Evolutionary conservation across 768 basidiomycete genomes (phyloP), one percentile per base, ranked within the genome.

Genomic region (Trametes maxima): DNA sequence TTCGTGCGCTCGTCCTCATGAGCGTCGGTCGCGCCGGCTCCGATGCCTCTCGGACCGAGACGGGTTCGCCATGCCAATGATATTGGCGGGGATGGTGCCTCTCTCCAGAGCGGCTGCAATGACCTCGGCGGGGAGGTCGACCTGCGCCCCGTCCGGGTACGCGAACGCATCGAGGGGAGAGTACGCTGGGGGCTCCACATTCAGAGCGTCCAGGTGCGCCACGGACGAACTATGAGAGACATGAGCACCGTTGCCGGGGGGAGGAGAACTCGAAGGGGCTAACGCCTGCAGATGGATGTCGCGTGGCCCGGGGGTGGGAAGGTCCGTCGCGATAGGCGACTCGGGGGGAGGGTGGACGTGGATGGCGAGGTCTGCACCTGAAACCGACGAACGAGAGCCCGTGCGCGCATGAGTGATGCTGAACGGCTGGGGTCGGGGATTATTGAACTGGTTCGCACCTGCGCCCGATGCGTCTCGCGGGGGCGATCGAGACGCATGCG

Each of bases 71-170:
- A 60, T 64, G 17, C 85, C 84, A 39, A 89, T 77, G 3, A 83
- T 76, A 60, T 78, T 82, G 10, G 80, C 67, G n/a, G 90, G 89
- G 36, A 90, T 76, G 16, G 82, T 73, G 45, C 79, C 80, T 8
- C 89, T 89, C 74, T 94, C 95, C 67, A 97, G 75, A 8, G 94
- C 93, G 48, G 92, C 92, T 22, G 92, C 84, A 67, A 97, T 94
- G 59, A 96, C 84, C 67, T 97, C 95, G 36, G 94, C 92, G 24
- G 95, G 95, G 36, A 97, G 79, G 74, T 97, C 93, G 49, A 95
- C 87, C 53, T 92, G 91, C n/a, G 96, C 92, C 33, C 94, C 95
- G 43, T 93, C 94, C 53, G 86, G 79, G 68, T 93, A 92, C 24
- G 85, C 82, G 67, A 80, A 90, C n/a, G 91, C 87, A 70, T 94